Base-by-base conservation (phyloP, 208 protist species). In the Leishmania lainsoni region DNA sequence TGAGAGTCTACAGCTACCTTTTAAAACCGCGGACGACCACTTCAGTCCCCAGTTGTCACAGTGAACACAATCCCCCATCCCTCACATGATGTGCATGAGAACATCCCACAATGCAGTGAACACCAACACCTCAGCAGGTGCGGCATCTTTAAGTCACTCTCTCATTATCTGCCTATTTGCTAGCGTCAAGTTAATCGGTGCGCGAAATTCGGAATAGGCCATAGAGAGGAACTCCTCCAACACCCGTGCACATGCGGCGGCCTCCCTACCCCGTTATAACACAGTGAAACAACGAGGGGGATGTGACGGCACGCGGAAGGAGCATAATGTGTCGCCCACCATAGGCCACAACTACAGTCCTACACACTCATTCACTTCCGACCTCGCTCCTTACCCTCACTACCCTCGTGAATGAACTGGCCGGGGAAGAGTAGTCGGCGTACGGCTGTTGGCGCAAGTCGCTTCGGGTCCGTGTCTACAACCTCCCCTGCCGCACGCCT, bases 381-480 rank as follows among this genome's bases (percentile, higher is more conserved):
- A 1, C n/a, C 29, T 52, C 29, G n/a, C 48, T 49, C 22, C 42
- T 42, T 56, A 16, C 52, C 71, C 5, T 83, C 84, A 10, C 76
- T 81, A 6, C 70, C 63, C 45, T 83, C 83, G 79, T 94, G 93
- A 56, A 96, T 92, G 72, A 89, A 95, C 45, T 91, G 91, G 6
- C 93, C 93, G 0, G 93, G 93, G 45, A 90, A 95, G 10, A 94
- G 84, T 35, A 96, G 81, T 29, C 89, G 88, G 2, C 87, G 86
- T 51, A 96, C 83, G 8, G 89, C 88, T 2, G 86, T 92, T 10
- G 93, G 93, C 3, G 93, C 93, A 9, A 96, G 86, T 4, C 93
- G 87, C 83, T 95, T 96, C 59, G 93, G 93, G 65, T 96, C 89
- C 29, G 77, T 93, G 82, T 95, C 88, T 5, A 96, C 91, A 20